Evolutionary conservation across 345 rosid genomes (phyloP).

Genomic region (Sisymbrium altissimum): DNA sequence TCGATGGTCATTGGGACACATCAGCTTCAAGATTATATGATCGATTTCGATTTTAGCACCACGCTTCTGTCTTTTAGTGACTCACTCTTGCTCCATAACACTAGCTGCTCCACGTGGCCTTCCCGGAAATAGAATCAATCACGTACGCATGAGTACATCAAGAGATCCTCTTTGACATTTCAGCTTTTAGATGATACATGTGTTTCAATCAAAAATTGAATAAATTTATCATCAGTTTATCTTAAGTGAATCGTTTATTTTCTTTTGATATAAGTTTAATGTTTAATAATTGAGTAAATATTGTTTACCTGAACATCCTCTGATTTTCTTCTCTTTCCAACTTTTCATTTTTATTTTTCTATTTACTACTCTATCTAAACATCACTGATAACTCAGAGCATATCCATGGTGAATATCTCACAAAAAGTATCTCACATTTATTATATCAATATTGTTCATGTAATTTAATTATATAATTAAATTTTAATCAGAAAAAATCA

Average conservation of each 20-base stretch:
- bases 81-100: conserved; percentile 24
- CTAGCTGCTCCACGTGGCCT: conserved; percentile 24
- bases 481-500: too few relatives aligned
- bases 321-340: too few relatives aligned
- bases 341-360: too few relatives aligned
- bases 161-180: background rate
- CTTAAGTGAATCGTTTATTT: background rate
- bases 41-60: conserved; percentile 18
- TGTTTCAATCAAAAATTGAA: background rate
- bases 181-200: background rate
- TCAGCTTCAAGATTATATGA: conserved; percentile 27
- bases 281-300: too few relatives aligned
- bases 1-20: conserved; percentile 21
- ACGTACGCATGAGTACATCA: background rate
- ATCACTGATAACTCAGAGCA: too few relatives aligned
- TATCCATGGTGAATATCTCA: too few relatives aligned
- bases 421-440: too few relatives aligned
- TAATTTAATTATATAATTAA: too few relatives aligned
- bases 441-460: too few relatives aligned
- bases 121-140: background rate
- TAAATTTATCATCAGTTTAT: background rate
- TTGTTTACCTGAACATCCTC: too few relatives aligned
- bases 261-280: background rate
- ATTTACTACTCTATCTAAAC: too few relatives aligned
- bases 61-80: conserved; percentile 32